Evolutionary conservation across 495 filamentous ascomycete genomes (phyloP).

Genomic region (Podospora anserina): DNA sequence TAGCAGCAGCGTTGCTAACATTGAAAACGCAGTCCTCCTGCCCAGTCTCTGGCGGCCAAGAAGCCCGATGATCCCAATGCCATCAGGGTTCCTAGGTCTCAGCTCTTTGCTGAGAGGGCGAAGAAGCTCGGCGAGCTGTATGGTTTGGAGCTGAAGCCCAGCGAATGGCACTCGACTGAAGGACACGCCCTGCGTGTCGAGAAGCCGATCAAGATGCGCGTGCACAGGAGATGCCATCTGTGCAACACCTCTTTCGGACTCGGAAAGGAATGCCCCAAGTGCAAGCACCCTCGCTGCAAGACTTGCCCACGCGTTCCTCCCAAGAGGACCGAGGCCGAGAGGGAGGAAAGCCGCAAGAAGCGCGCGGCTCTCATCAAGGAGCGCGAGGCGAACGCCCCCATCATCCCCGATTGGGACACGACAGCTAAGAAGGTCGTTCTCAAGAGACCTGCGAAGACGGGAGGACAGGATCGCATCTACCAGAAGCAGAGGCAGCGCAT

Average conservation of each 20-base stretch:
- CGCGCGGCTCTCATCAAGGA: constrained; percentile 47
- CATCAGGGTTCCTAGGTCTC: constrained; percentile 43
- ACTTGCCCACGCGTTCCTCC: constrained; percentile 71
- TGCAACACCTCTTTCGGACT: constrained; percentile 64
- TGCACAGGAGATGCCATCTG: constrained; percentile 77
- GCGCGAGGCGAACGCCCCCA: constrained; percentile 46
- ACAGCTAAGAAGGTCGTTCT: constrained; percentile 46
- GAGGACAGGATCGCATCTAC: constrained; percentile 67
- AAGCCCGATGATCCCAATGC: constrained; percentile 22
- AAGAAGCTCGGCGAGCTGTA: constrained; percentile 72
- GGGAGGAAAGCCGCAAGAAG: constrained; percentile 44
- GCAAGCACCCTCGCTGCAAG: constrained; percentile 74
- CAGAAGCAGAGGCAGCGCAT: constrained; percentile 66
- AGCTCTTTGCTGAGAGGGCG: constrained; percentile 64
- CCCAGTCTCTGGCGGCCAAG: constrained; percentile 28
- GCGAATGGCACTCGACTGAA: constrained; percentile 62
- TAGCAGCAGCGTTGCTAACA: constrained; percentile 16
- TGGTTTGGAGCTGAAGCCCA: constrained; percentile 64
- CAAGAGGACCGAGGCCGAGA: constrained; percentile 52
- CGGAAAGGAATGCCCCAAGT: constrained; percentile 63
- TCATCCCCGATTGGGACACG: constrained; percentile 47
- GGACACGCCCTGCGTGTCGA: constrained; percentile 68
- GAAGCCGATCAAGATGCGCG: constrained; percentile 87
- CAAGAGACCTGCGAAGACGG: constrained; percentile 60
- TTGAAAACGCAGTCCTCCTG: constrained; percentile 31